These are phyloP conservation scores for Pseudogymnoascus sp. DNA, from an alignment of 2,329 filamentous ascomycete species.

Conservation along the genomic window DNA sequence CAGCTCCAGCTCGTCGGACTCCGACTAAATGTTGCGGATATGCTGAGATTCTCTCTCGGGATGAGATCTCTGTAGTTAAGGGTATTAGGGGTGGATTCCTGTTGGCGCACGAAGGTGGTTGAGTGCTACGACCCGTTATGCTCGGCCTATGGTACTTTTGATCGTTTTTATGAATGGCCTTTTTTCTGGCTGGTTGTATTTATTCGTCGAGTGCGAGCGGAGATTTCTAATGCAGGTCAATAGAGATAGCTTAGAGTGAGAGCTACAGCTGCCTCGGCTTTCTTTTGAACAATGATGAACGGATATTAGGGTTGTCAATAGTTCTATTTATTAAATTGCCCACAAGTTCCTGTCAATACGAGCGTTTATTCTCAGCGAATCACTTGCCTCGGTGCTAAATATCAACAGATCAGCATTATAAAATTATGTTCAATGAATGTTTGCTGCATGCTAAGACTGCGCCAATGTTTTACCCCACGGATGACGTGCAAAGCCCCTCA, in stretches of 20 bases:
- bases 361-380: not conserved
- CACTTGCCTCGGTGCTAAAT: not conserved
- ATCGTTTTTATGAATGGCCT: not conserved
- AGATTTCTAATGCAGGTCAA: slow-evolving; percentile 1
- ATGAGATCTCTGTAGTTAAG: not conserved
- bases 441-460: not conserved
- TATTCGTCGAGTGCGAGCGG: not conserved
- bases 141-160: not conserved
- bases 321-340: not conserved
- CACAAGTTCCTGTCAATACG: not conserved
- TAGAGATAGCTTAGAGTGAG: not conserved
- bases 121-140: slow-evolving; percentile 5
- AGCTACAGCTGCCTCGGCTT: not conserved
- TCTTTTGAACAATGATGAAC: not conserved
- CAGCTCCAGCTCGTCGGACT: slow-evolving; percentile 7
- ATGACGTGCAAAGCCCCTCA: not conserved
- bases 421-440: not conserved
- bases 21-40: not conserved
- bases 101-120: not conserved
- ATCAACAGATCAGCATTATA: not conserved
- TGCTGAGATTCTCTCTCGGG: not conserved
- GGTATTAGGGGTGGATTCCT: not conserved
- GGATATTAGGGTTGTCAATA: not conserved
- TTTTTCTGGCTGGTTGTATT: not conserved
- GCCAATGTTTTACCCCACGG: not conserved